Percentiles rank a stretch among this genome's conserved stretches.
Evolutionary conservation across 495 filamentous ascomycete genomes (phyloP).

Genomic region (Hypoxylon fragiforme): DNA sequence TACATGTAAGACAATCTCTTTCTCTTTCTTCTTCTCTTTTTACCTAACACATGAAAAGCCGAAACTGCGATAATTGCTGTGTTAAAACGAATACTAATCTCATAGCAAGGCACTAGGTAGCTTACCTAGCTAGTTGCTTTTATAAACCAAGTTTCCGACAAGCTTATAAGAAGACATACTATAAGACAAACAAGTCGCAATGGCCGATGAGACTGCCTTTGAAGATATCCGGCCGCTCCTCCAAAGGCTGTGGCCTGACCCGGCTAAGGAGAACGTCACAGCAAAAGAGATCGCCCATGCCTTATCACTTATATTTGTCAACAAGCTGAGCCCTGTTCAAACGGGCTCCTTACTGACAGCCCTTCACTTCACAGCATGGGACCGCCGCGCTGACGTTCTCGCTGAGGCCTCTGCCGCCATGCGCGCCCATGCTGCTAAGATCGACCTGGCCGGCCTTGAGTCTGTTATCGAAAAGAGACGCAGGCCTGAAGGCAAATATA

Average conservation of each 20-base stretch:
- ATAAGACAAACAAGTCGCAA: constrained; percentile 4
- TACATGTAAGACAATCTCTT: background rate
- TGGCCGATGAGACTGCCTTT: constrained; percentile 31
- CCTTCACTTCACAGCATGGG: constrained; percentile 82
- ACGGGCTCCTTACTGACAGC: constrained; percentile 82
- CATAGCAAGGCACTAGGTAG: too few relatives aligned
- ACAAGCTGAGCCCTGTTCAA: constrained; percentile 80
- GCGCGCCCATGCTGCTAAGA: constrained; percentile 60
- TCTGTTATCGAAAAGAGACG: constrained; percentile 56
- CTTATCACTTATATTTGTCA: constrained; percentile 84
- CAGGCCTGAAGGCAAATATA: constrained; percentile 68
- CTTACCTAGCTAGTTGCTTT: too few relatives aligned
- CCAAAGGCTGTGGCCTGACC: constrained; percentile 72
- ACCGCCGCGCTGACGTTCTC: constrained; percentile 78
- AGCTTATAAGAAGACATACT: background rate
- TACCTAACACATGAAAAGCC: background rate
- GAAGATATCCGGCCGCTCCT: constrained; percentile 82
- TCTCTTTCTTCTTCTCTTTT: background rate
- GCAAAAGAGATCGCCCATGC: constrained; percentile 84
- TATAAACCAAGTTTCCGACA: background rate
- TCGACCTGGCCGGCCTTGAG: constrained; percentile 42
- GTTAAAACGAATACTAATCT: too few relatives aligned
- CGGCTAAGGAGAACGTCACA: constrained; percentile 69
- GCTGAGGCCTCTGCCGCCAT: constrained; percentile 70
- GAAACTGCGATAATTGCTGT: too few relatives aligned